Evolutionary conservation across 2,329 filamentous ascomycete species (phyloP).

Genomic region (Emmonsiellopsis sp.): DNA sequence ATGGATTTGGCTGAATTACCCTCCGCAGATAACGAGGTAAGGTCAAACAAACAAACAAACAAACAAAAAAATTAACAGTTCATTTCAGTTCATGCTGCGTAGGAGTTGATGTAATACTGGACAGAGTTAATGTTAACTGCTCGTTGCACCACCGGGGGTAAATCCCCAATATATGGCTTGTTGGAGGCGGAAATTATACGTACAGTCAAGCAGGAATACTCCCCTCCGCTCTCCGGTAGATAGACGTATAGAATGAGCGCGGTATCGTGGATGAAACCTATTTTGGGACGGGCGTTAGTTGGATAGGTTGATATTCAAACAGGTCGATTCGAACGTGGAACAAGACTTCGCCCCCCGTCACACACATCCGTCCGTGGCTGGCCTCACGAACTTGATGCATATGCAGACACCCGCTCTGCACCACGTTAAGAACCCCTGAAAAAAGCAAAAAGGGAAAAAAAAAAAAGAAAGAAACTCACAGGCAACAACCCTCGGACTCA

Average conservation of each 20-base stretch:
- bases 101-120: conserved; percentile 39
- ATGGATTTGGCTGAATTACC: too few relatives aligned
- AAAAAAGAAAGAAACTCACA: conserved; percentile 43
- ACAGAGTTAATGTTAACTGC: neutral
- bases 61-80: neutral
- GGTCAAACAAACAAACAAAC: too few relatives aligned
- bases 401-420: too few relatives aligned
- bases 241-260: conserved; percentile 39
- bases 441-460: neutral
- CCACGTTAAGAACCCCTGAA: neutral
- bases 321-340: neutral
- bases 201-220: conserved; percentile 38
- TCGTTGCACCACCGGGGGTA: too few relatives aligned
- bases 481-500: conserved; percentile 86
- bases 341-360: too few relatives aligned
- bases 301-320: neutral
- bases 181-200: conserved; percentile 11
- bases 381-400: too few relatives aligned
- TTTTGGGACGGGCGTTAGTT: neutral
- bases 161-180: too few relatives aligned
- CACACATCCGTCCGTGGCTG: too few relatives aligned
- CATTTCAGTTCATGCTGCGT: conserved; percentile 19
- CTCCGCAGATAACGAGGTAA: too few relatives aligned
- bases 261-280: conserved; percentile 37
- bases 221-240: conserved; percentile 31